Conservation (phyloP, 805 yeast genomes). For the Barnettozyma vustinii region DNA sequence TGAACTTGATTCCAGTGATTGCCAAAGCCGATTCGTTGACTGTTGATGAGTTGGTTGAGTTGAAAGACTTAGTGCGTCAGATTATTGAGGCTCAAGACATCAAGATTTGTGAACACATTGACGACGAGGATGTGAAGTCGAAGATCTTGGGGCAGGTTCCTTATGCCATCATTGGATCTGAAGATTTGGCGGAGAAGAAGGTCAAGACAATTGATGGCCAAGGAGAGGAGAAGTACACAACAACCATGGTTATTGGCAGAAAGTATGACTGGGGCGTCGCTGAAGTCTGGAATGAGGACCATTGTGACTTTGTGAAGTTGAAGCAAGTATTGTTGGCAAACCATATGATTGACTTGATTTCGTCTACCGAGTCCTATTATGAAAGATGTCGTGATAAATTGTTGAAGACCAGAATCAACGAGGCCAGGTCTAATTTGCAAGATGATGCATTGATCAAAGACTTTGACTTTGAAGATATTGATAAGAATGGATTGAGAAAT, state of each 20-base stretch:
- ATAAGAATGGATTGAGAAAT: constrained; percentile 31
- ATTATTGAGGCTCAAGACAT: constrained; percentile 52
- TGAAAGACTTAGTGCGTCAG: constrained; percentile 48
- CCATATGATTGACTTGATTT: constrained; percentile 71
- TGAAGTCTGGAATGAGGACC: constrained; percentile 71
- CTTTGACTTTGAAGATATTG: constrained; percentile 25
- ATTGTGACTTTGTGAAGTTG: constrained; percentile 70
- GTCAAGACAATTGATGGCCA: constrained; percentile 35
- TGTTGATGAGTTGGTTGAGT: constrained; percentile 43
- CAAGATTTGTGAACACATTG: constrained; percentile 47
- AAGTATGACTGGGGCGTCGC: constrained; percentile 82
- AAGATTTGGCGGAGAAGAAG: constrained; percentile 32
- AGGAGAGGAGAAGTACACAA: not conserved
- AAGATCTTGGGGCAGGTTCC: constrained; percentile 47
- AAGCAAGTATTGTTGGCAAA: constrained; percentile 61
- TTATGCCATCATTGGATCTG: constrained; percentile 67
- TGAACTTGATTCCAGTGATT: constrained; percentile 77
- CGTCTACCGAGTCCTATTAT: constrained; percentile 71
- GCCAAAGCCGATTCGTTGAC: constrained; percentile 52
- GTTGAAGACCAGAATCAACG: constrained; percentile 40
- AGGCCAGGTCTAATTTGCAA: constrained; percentile 18
- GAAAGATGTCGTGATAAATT: constrained; percentile 61
- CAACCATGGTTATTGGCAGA: constrained; percentile 58
- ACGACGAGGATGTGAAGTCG: constrained; percentile 31
- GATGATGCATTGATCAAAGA: constrained; percentile 7